A percentile compares a stretch with the other conserved stretches of the same genome.
These are phyloP conservation scores for Fusarium devonianum DNA, from an alignment of 2,329 filamentous ascomycete genomes.

Conservation along the genomic window DNA sequence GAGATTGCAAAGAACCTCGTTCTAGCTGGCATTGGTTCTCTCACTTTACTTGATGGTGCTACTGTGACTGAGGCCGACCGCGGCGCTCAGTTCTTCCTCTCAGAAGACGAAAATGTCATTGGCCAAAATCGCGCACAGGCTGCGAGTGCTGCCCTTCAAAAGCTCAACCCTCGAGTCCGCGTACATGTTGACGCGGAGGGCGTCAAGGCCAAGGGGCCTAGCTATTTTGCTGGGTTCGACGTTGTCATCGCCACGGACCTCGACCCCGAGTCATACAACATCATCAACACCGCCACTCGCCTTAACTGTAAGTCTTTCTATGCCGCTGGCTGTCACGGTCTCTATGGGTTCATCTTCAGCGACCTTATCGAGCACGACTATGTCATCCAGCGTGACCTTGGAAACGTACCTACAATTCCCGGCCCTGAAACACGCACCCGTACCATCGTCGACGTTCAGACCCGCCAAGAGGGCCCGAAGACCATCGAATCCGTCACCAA, in stretches of 20 bases:
- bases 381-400: slow-evolving; percentile 82
- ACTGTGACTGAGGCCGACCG: slow-evolving; percentile 80
- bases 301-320: slow-evolving; percentile 84
- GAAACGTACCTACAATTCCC: slow-evolving; percentile 71
- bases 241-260: slow-evolving; percentile 91
- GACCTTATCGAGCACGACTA: slow-evolving; percentile 92
- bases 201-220: slow-evolving; percentile 71
- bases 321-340: slow-evolving; percentile 82
- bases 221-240: slow-evolving; percentile 82
- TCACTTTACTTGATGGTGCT: slow-evolving; percentile 86
- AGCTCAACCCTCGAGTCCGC: slow-evolving; percentile 87
- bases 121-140: slow-evolving; percentile 87
- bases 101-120: slow-evolving; percentile 67
- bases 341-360: slow-evolving; percentile 95
- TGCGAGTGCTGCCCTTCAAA: slow-evolving; percentile 77
- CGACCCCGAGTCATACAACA: slow-evolving; percentile 74
- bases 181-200: slow-evolving; percentile 74
- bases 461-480: slow-evolving; percentile 72
- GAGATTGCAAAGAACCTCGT: slow-evolving; percentile 98
- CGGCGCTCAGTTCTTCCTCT: slow-evolving; percentile 83
- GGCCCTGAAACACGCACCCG: slow-evolving; percentile 79
- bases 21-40: slow-evolving; percentile 86
- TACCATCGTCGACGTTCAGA: slow-evolving; percentile 74
- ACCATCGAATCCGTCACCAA: slow-evolving; percentile 88
- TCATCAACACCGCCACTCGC: slow-evolving; percentile 87